Evolutionary conservation across 2,329 filamentous ascomycete genomes (phyloP).

Genomic region (Rosellinia necatrix): DNA sequence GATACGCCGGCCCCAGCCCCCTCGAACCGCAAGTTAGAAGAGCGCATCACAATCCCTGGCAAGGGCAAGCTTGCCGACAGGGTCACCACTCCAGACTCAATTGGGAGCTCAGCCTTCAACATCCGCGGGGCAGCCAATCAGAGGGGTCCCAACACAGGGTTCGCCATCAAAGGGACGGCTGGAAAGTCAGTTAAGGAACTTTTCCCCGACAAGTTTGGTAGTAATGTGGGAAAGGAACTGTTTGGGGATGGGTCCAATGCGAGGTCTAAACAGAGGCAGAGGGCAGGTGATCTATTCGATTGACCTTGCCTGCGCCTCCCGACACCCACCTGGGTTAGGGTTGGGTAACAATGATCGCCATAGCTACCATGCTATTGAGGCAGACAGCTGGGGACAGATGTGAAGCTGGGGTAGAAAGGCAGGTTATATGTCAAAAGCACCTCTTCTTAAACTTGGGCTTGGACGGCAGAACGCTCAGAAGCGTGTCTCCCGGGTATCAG

Average conservation of each 20-base stretch:
- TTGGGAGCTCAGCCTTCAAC: slow-evolving; percentile 49
- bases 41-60: slow-evolving; percentile 37
- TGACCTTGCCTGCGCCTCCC: slow-evolving; percentile 44
- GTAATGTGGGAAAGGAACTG: slow-evolving; percentile 70
- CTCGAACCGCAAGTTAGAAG: slow-evolving; percentile 32
- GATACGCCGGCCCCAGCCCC: slow-evolving; percentile 33
- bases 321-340: not conserved
- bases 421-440: not conserved
- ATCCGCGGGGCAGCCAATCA: slow-evolving; percentile 64
- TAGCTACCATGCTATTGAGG: not conserved
- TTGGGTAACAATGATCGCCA: not conserved
- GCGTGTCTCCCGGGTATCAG: too few species aligned
- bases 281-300: slow-evolving; percentile 74
- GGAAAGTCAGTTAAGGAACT: slow-evolving; percentile 63
- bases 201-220: slow-evolving; percentile 67
- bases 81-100: slow-evolving; percentile 39
- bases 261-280: slow-evolving; percentile 63
- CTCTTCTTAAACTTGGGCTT: not conserved
- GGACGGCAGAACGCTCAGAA: not conserved
- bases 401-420: not conserved
- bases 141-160: slow-evolving; percentile 52
- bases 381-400: not conserved
- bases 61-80: slow-evolving; percentile 43
- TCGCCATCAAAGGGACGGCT: slow-evolving; percentile 71
- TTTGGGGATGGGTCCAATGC: slow-evolving; percentile 66